A percentile compares a stretch with the other conserved stretches of the same genome.
Conservation (phyloP, 371 early-diverging fungal species). For the Sporodiniella umbellata region DNA sequence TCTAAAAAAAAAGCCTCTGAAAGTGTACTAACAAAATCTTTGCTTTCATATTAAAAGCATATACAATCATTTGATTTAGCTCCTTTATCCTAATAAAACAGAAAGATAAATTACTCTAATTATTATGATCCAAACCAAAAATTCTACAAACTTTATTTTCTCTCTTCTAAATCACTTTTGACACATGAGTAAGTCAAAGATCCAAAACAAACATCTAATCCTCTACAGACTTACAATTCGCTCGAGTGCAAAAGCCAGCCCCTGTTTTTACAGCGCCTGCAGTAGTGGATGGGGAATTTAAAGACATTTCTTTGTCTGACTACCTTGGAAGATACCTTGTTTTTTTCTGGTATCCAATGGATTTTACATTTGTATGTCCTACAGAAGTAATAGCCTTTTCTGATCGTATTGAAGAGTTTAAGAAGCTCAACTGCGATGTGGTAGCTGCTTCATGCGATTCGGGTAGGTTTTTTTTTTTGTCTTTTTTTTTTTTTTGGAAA, state of each 20-base stretch:
- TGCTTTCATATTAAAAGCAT: too few species aligned
- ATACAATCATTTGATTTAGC: too few species aligned
- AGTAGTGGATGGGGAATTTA: conserved; percentile 70
- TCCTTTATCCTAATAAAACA: too few species aligned
- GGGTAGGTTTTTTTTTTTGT: conserved; percentile 16
- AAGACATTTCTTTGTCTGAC: conserved; percentile 72
- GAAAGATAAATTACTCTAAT: too few species aligned
- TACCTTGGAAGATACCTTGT: conserved; percentile 75
- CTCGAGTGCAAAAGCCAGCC: conserved; percentile 51
- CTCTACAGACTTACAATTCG: conserved; percentile 4
- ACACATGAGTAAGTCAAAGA: too few species aligned
- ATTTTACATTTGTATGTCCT: conserved; percentile 62
- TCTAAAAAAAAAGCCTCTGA: too few species aligned
- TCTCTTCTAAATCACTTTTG: too few species aligned
- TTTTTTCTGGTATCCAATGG: conserved; percentile 41
- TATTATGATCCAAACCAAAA: too few species aligned
- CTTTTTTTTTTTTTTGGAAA: background rate
- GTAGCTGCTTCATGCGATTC: conserved; percentile 45
- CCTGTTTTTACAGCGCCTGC: conserved; percentile 72
- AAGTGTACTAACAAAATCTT: too few species aligned
- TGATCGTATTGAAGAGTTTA: conserved; percentile 64
- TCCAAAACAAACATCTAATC: too few species aligned
- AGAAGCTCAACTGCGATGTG: conserved; percentile 50
- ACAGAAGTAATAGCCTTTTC: conserved; percentile 67
- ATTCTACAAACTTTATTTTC: too few species aligned